Base-by-base conservation (phyloP, 495 filamentous ascomycete genomes). In the Aspergillus conjunctus region DNA sequence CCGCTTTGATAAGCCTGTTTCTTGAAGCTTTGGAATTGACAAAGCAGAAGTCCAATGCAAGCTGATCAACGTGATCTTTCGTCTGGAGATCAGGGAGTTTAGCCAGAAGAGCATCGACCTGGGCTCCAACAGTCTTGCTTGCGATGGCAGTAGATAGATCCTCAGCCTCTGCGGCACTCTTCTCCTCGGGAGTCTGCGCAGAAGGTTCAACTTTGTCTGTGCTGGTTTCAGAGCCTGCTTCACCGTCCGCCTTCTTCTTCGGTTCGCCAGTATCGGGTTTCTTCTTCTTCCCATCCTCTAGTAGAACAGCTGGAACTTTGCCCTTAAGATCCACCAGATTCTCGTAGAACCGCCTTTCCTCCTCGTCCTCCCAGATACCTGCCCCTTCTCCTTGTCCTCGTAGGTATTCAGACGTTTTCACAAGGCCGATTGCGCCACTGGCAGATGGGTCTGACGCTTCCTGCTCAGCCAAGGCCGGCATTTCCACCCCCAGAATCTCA, bases 321-420 rank as follows among this genome's bases (percentile, higher is more conserved):
- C 93, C 92, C 68, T 96, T 96, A 12, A 99, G 81, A 71, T 99
- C 94, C 17, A 94, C 87, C 6, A 98, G 78, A 67, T 96, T 97
- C 74, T 99, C 94, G 71, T 99, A 98, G 72, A 98, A 99, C 34
- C 94, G 89, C 56, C 95, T 83, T 71, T 99, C 93, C 45, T 99
- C 94, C 67, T 98, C 94, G 65, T 99, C 94, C 77, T 98, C 95
- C 94, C 94, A 99, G 65, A 98, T 97, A 1, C 94, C 94, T n/a
- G 92, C 83, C 8, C 93, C 93, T 60, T 97, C 94, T 6, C 88
- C 87, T 66, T 94, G 90, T 20, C 91, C 91, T 33, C 91, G 89
- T 9, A 97, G 81, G 67, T 96, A 97, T 62, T 99, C 95, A 1
- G 91, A 91, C 31, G 92, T 89, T 72, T 96, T 95, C 61, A 98